phyloP scores from a whole-genome alignment of 2,329 filamentous ascomycete genomes.

The Conoideocrella luteorostrata region DNA sequence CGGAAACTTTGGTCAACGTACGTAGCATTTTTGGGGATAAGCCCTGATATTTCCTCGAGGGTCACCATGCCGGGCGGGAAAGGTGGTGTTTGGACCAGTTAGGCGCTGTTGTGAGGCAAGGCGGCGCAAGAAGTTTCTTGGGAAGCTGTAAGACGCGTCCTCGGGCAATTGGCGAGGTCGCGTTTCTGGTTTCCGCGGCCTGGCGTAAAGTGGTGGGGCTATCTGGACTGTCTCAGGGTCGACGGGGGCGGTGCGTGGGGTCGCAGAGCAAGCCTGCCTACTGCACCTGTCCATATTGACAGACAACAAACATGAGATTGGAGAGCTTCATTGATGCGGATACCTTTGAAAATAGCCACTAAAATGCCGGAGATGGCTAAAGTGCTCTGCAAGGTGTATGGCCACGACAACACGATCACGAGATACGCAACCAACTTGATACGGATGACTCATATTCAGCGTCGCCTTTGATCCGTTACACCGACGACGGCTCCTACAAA shows the following conservation, averaged over 20 bases:
- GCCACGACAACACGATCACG: too few relatives aligned
- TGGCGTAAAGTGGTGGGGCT: slow-evolving; percentile 6
- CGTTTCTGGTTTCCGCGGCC: neutral
- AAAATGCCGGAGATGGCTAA: too few relatives aligned
- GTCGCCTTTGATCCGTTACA: too few relatives aligned
- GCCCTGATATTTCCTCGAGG: slow-evolving; percentile 26
- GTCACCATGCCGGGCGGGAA: slow-evolving; percentile 23
- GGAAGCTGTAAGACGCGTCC: neutral
- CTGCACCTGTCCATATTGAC: neutral
- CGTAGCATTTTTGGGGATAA: slow-evolving; percentile 27
- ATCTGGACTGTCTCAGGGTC: too few relatives aligned
- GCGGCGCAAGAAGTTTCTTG: neutral
- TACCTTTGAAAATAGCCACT: too few relatives aligned
- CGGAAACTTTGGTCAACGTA: slow-evolving; percentile 17
- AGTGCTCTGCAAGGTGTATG: too few relatives aligned
- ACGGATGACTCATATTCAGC: too few relatives aligned
- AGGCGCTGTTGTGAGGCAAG: neutral
- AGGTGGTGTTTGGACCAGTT: neutral
- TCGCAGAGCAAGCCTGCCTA: too few relatives aligned
- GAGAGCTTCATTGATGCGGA: too few relatives aligned
- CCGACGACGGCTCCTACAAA: too few relatives aligned
- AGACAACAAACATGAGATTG: neutral
- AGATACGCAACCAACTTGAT: too few relatives aligned
- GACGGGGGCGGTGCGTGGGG: too few relatives aligned
- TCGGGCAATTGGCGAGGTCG: neutral